Conservation (phyloP, 1,139 yeast species). For the Eremothecium gossypii region DNA sequence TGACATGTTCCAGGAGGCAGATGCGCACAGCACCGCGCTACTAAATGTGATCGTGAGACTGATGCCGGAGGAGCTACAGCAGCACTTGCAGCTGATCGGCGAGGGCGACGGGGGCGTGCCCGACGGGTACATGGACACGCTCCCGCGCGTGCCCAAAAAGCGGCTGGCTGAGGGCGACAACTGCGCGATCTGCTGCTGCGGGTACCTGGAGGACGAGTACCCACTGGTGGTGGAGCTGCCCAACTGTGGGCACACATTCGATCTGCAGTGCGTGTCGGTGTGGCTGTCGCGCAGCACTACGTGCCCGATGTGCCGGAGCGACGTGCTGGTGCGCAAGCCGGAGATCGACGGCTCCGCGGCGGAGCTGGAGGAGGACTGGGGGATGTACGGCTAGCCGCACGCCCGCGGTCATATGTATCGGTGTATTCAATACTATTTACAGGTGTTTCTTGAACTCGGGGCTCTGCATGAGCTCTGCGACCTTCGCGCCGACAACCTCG, state of each 20-base stretch:
- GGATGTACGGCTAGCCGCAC: conserved; percentile 54
- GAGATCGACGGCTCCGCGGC: conserved; percentile 57
- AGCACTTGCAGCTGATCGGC: conserved; percentile 17
- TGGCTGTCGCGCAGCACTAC: conserved; percentile 77
- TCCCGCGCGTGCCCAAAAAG: conserved; percentile 58
- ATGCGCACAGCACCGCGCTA: conserved; percentile 6
- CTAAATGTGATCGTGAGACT: conserved; percentile 23
- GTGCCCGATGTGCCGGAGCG: conserved; percentile 81
- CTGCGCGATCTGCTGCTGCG: conserved; percentile 80
- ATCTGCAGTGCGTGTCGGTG: conserved; percentile 82
- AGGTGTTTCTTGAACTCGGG: conserved; percentile 45
- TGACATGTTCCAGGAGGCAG: conserved; percentile 5
- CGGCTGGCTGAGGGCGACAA: conserved; percentile 45
- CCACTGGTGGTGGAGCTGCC: conserved; percentile 79
- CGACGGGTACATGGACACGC: conserved; percentile 60
- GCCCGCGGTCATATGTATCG: conserved; percentile 6
- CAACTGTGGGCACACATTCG: conserved; percentile 68
- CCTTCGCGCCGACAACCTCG: conserved; percentile 64
- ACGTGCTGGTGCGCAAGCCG: conserved; percentile 45
- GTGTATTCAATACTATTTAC: conserved; percentile 6
- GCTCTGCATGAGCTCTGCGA: conserved; percentile 58
- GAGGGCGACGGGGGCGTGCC: conserved; percentile 47
- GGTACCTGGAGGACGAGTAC: conserved; percentile 60
- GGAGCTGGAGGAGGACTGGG: conserved; percentile 64
- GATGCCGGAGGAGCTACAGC: conserved; percentile 22